Conservation (phyloP, 345 rosid species). For the Carallia pectinifolia region DNA sequence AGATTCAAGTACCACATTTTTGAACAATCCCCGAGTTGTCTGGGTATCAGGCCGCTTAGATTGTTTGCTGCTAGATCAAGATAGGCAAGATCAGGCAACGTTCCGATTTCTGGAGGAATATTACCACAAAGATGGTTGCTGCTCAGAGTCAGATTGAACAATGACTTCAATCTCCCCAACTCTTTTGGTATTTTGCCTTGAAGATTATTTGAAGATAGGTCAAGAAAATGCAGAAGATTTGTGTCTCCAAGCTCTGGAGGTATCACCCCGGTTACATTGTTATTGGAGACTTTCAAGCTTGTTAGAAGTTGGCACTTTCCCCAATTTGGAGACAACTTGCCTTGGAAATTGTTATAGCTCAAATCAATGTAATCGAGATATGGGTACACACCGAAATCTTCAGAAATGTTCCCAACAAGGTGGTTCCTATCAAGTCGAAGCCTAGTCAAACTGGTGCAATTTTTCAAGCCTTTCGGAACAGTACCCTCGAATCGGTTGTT, state of each 20-base stretch:
- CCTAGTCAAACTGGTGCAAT: constrained; percentile 35
- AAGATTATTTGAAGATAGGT: constrained; percentile 19
- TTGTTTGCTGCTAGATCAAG: constrained; percentile 29
- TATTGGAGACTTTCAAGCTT: constrained; percentile 26
- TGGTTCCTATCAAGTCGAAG: constrained; percentile 25
- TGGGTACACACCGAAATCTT: constrained; percentile 24
- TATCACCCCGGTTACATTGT: constrained; percentile 21
- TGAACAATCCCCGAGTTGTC: constrained; percentile 19
- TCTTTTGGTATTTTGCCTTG: constrained; percentile 14
- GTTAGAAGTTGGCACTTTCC: constrained; percentile 20
- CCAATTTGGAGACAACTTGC: constrained; percentile 34
- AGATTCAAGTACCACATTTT: constrained; percentile 19
- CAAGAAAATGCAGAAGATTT: constrained; percentile 11
- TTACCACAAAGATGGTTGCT: constrained; percentile 16
- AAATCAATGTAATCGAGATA: constrained; percentile 28
- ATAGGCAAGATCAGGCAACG: constrained; percentile 16
- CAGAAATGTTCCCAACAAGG: constrained; percentile 25
- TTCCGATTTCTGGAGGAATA: constrained; percentile 26
- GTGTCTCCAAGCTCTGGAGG: constrained; percentile 26
- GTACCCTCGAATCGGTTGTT: constrained; percentile 31
- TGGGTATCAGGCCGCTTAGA: constrained; percentile 28
- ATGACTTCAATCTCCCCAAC: constrained; percentile 5
- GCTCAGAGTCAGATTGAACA: constrained; percentile 13
- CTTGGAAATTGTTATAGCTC: constrained; percentile 31
- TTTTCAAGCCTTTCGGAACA: constrained; percentile 27